Conservation (phyloP, 2,329 filamentous ascomycete species). For the Beauveria bassiana region DNA sequence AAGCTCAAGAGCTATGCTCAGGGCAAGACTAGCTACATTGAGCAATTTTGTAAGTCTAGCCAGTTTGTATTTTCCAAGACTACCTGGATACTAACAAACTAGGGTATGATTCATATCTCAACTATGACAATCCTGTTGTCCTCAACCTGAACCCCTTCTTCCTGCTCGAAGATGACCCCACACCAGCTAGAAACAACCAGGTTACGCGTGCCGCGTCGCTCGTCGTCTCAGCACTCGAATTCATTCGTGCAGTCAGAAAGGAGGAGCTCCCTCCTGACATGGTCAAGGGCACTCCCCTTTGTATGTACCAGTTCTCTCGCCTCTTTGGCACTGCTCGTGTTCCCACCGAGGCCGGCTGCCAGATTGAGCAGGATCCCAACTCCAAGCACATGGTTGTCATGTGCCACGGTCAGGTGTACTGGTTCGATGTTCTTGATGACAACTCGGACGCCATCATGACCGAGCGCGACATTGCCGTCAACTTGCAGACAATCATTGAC, state of each 20-base stretch:
- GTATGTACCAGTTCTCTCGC: slow-evolving; percentile 97
- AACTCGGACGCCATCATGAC: slow-evolving; percentile 96
- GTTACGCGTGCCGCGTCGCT: slow-evolving; percentile 90
- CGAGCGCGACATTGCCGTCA: slow-evolving; percentile 85
- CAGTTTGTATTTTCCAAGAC: background rate
- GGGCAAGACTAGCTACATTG: slow-evolving; percentile 91
- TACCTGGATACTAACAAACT: background rate
- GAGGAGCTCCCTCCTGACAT: slow-evolving; percentile 90
- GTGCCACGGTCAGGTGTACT: slow-evolving; percentile 94
- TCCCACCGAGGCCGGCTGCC: slow-evolving; percentile 87
- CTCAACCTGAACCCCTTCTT: slow-evolving; percentile 98
- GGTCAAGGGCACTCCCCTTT: slow-evolving; percentile 73
- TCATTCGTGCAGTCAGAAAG: slow-evolving; percentile 84
- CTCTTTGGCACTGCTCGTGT: slow-evolving; percentile 92
- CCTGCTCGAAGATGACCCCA: slow-evolving; percentile 92
- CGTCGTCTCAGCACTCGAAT: slow-evolving; percentile 81
- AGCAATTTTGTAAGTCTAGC: slow-evolving; percentile 80
- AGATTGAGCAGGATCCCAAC: slow-evolving; percentile 90
- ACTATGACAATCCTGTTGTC: slow-evolving; percentile 95
- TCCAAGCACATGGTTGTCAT: slow-evolving; percentile 90
- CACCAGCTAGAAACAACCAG: slow-evolving; percentile 91
- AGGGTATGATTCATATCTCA: slow-evolving; percentile 99
- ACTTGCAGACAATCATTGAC: slow-evolving; percentile 84
- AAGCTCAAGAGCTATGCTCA: slow-evolving; percentile 84
- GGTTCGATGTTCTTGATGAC: slow-evolving; percentile 95